Percentiles rank a stretch among this genome's conserved stretches.
These are phyloP conservation scores for Saccharum officinarum DNA, from an alignment of 176 grass and related monocot genomes.

Conservation along the genomic window DNA sequence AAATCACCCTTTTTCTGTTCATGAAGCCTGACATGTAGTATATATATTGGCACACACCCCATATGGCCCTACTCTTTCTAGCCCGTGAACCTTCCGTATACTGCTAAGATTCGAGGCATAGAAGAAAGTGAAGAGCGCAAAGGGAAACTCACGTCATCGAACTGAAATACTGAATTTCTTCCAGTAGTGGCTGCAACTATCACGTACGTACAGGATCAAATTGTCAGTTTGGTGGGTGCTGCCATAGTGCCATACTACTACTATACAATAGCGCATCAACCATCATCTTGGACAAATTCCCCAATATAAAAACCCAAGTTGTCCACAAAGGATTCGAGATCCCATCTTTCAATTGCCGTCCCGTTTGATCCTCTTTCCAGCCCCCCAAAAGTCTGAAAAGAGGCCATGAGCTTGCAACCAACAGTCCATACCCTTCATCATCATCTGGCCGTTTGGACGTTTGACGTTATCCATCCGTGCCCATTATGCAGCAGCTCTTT, in stretches of 20 bases:
- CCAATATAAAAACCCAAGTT: neutral
- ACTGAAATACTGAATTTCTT: neutral
- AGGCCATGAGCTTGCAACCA: neutral
- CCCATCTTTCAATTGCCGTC: neutral
- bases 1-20: neutral
- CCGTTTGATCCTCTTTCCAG: slow-evolving; percentile 11
- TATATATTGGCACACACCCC: neutral
- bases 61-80: neutral
- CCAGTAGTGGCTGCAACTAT: neutral
- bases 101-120: neutral
- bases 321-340: neutral
- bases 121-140: neutral
- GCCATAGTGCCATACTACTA: neutral
- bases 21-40: neutral
- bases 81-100: neutral
- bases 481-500: slow-evolving; percentile 11
- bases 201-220: neutral
- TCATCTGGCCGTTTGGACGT: neutral
- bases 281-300: neutral
- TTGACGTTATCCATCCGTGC: slow-evolving; percentile 20
- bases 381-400: neutral
- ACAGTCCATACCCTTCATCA: slow-evolving; percentile 10
- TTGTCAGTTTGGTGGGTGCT: neutral
- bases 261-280: neutral
- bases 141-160: neutral